phyloP scores from a whole-genome alignment of 257 asterid genomes.

The Solanum appendiculatum region DNA sequence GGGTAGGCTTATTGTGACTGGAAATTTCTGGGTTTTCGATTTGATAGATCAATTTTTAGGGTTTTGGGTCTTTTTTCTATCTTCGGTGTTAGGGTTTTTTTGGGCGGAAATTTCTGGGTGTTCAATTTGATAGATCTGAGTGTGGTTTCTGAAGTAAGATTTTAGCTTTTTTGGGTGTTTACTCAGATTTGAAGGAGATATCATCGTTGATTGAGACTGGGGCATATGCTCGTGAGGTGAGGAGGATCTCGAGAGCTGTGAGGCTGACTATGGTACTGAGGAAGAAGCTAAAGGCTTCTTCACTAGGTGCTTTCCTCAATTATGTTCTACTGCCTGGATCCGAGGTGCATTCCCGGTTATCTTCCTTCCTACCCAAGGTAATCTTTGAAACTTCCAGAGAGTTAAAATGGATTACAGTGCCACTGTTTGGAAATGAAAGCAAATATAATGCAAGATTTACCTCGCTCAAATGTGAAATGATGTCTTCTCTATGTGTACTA shows the following conservation, averaged over 20 bases:
- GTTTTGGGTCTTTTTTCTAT: background rate
- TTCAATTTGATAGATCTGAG: background rate
- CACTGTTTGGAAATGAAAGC: background rate
- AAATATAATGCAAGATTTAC: background rate
- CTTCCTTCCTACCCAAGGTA: slow-evolving; percentile 65
- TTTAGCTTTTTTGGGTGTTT: background rate
- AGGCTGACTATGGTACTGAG: slow-evolving; percentile 62
- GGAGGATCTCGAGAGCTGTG: slow-evolving; percentile 66
- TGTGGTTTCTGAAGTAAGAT: background rate
- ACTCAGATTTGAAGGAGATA: slow-evolving; percentile 66
- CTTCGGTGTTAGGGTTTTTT: background rate
- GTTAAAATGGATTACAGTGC: background rate
- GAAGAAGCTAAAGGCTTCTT: slow-evolving; percentile 57
- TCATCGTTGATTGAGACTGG: slow-evolving; percentile 70
- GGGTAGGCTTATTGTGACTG: background rate
- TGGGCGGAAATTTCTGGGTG: background rate
- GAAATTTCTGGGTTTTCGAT: background rate
- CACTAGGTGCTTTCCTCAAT: slow-evolving; percentile 48
- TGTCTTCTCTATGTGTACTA: background rate
- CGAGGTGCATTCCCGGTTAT: slow-evolving; percentile 48
- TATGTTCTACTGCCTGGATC: slow-evolving; percentile 61
- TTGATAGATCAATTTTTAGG: background rate
- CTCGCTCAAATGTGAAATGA: background rate
- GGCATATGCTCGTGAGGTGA: slow-evolving; percentile 64
- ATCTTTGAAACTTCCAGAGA: background rate